These are phyloP conservation scores for Russula olivacea DNA, from an alignment of 768 basidiomycete genomes.

Conservation along the genomic window DNA sequence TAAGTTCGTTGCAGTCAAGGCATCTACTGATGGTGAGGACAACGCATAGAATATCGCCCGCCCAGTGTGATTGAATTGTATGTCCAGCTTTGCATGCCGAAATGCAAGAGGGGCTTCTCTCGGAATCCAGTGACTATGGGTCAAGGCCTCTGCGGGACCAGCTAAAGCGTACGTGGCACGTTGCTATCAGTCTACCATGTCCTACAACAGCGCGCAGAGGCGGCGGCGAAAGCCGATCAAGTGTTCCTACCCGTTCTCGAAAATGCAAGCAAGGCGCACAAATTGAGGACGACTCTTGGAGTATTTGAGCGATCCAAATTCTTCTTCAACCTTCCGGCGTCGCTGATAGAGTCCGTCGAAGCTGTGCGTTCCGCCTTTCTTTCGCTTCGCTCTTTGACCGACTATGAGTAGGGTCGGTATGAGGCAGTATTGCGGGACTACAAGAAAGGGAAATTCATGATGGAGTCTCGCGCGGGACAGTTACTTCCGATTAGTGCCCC, in stretches of 20 bases:
- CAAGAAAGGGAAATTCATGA: conserved; percentile 90
- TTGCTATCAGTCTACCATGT: not conserved
- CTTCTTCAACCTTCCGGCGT: conserved; percentile 96
- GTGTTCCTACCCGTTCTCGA: conserved; percentile 95
- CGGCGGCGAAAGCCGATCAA: conserved; percentile 89
- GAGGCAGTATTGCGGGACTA: conserved; percentile 93
- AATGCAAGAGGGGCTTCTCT: conserved; percentile 86
- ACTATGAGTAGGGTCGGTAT: conserved; percentile 72
- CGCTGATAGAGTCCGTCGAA: conserved; percentile 83
- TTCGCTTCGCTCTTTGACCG: not conserved
- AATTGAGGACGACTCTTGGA: conserved; percentile 84
- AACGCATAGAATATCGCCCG: not conserved
- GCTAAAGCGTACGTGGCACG: conserved; percentile 61
- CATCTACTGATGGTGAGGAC: conserved; percentile 81
- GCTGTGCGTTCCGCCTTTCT: conserved; percentile 48
- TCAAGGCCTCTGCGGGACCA: conserved; percentile 77
- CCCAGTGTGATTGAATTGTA: not conserved
- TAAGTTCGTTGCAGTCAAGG: conserved; percentile 94
- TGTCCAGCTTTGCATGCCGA: conserved; percentile 74
- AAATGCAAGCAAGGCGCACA: conserved; percentile 90
- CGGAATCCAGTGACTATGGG: conserved; percentile 71
- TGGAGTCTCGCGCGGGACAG: conserved; percentile 86
- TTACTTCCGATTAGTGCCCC: conserved; percentile 62
- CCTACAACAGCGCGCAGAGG: conserved; percentile 44
- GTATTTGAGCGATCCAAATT: conserved; percentile 97